These are phyloP conservation scores for Pleodorina starrii DNA, from an alignment of 139 green algal species.

Conservation along the genomic window DNA sequence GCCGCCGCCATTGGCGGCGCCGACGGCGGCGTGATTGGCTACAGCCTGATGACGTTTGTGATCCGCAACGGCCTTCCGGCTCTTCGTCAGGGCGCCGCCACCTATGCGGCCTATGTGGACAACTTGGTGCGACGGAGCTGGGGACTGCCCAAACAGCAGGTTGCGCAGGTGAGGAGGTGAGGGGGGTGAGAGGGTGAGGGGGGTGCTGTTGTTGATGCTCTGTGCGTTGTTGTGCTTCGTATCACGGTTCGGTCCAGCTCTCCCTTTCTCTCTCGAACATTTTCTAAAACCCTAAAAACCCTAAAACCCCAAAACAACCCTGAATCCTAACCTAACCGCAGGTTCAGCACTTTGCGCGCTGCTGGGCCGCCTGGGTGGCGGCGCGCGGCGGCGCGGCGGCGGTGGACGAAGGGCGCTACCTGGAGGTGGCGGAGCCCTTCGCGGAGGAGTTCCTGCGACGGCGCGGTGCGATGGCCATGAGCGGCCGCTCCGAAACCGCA, in stretches of 20 bases:
- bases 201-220: too few species aligned
- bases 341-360: slow-evolving; percentile 64
- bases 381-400: slow-evolving; percentile 28
- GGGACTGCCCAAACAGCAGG: slow-evolving; percentile 45
- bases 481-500: not conserved
- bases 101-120: slow-evolving; percentile 58
- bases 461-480: slow-evolving; percentile 21
- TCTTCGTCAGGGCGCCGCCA: slow-evolving; percentile 40
- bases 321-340: too few species aligned
- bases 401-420: slow-evolving; percentile 52
- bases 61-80: slow-evolving; percentile 68
- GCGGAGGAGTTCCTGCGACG: slow-evolving; percentile 58
- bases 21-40: slow-evolving; percentile 56
- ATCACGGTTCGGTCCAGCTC: too few species aligned
- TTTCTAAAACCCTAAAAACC: too few species aligned
- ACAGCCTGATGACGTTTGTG: slow-evolving; percentile 77
- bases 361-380: slow-evolving; percentile 60
- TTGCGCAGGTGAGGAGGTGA: slow-evolving; percentile 51
- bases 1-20: not conserved
- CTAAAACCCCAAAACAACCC: too few species aligned
- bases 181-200: too few species aligned
- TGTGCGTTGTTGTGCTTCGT: too few species aligned
- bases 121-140: slow-evolving; percentile 51
- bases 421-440: slow-evolving; percentile 70
- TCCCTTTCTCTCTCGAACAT: too few species aligned